A percentile compares a stretch with the other conserved stretches of the same genome.
These are phyloP conservation scores for Populus simonii DNA, from an alignment of 345 rosid genomes.

Conservation along the genomic window DNA sequence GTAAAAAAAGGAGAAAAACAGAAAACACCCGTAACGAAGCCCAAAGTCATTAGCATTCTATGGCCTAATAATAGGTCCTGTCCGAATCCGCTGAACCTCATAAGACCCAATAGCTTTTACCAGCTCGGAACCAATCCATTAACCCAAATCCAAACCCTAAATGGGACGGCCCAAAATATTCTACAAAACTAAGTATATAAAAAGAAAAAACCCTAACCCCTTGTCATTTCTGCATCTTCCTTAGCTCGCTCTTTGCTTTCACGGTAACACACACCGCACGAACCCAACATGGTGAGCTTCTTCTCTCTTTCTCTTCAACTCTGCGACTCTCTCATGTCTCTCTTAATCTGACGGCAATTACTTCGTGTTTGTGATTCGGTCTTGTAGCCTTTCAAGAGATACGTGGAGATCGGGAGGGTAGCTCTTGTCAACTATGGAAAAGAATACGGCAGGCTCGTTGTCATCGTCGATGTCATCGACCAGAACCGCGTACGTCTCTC, in stretches of 20 bases:
- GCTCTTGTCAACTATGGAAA: conserved; percentile 84
- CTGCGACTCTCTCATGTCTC: neutral
- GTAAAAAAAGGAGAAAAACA: too few species aligned
- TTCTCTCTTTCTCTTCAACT: neutral
- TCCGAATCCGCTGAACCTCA: neutral
- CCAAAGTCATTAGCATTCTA: too few species aligned
- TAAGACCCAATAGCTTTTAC: neutral
- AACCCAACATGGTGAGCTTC: conserved; percentile 34
- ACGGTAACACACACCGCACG: neutral
- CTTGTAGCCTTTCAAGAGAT: conserved; percentile 76
- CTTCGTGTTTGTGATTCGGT: neutral
- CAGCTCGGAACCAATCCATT: neutral
- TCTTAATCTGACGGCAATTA: neutral
- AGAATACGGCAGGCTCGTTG: conserved; percentile 82
- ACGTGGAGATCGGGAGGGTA: conserved; percentile 87
- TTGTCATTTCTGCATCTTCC: neutral
- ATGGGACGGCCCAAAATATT: conserved; percentile 23
- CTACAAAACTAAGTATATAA: neutral
- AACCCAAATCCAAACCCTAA: conserved; percentile 10
- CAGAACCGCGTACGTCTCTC: conserved; percentile 64
- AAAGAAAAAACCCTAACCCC: conserved; percentile 22
- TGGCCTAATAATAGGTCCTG: neutral
- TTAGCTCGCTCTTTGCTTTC: neutral
- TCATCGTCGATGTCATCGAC: conserved; percentile 82
- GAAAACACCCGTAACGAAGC: too few species aligned